phyloP scores from a whole-genome alignment of 2,329 filamentous ascomycete genomes.

The Hymenoscyphus infarciens region DNA sequence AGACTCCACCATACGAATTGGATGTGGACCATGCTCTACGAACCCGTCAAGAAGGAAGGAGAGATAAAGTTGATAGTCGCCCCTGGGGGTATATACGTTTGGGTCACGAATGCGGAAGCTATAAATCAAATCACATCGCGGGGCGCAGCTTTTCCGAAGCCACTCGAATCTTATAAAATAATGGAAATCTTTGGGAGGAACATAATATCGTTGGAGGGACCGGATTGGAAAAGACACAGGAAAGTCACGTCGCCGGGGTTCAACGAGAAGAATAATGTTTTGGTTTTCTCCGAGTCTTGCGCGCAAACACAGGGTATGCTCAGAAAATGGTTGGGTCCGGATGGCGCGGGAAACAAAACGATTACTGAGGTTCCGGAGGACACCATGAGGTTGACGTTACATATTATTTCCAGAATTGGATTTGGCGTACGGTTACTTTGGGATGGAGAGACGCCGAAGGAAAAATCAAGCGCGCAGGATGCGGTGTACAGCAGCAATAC shows the following conservation, averaged over 20 bases:
- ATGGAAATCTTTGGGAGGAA: conserved; percentile 68
- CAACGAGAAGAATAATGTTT: conserved; percentile 69
- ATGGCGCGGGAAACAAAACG: conserved; percentile 42
- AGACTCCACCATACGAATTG: conserved; percentile 43
- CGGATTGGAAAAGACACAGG: conserved; percentile 67
- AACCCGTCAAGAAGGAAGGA: conserved; percentile 55
- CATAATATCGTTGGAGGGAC: conserved; percentile 66
- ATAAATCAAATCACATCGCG: conserved; percentile 63
- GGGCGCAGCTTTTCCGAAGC: conserved; percentile 70
- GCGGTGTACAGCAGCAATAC: conserved; percentile 39
- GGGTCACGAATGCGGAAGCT: conserved; percentile 60
- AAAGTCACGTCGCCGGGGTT: conserved; percentile 70
- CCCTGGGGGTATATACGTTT: conserved; percentile 50
- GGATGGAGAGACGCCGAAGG: conserved; percentile 56
- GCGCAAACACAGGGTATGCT: conserved; percentile 62
- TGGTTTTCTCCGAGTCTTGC: conserved; percentile 62
- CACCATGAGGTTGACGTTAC: conserved; percentile 59
- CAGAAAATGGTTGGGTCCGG: conserved; percentile 49
- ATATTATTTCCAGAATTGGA: conserved; percentile 65
- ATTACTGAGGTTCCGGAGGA: conserved; percentile 58
- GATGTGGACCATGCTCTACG: conserved; percentile 52
- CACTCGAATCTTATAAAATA: conserved; percentile 54
- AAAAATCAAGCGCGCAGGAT: conserved; percentile 42
- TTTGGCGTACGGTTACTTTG: conserved; percentile 62
- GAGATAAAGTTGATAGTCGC: conserved; percentile 65